Percentiles rank a stretch among this genome's conserved stretches.
These are phyloP conservation scores for Neopestalotiopsis clavispora DNA, from an alignment of 2,329 filamentous ascomycete genomes.

Conservation along the genomic window DNA sequence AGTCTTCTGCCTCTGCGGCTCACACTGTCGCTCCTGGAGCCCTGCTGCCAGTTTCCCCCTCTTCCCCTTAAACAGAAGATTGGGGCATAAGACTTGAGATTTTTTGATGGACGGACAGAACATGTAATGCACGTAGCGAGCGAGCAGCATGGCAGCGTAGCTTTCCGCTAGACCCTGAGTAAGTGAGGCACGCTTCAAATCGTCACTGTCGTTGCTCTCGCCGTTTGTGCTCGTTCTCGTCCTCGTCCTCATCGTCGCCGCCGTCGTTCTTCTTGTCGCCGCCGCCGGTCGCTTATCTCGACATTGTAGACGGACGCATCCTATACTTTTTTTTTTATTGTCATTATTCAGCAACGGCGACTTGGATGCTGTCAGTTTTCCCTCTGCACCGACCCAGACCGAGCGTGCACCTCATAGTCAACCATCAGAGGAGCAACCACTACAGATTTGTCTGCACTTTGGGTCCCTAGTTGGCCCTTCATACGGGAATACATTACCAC, in stretches of 20 bases:
- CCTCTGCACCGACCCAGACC: neutral
- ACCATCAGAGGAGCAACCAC: neutral
- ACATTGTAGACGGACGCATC: neutral
- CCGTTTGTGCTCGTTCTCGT: neutral
- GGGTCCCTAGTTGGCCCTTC: neutral
- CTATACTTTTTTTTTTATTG: neutral
- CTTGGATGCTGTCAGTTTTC: neutral
- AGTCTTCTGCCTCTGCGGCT: neutral
- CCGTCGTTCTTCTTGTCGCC: neutral
- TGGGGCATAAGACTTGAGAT: neutral
- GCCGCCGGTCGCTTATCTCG: neutral
- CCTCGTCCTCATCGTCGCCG: neutral
- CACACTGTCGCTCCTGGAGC: constrained; percentile 4
- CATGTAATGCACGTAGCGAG: neutral
- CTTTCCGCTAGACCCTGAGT: constrained; percentile 9
- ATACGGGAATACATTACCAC: neutral
- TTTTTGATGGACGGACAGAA: constrained; percentile 3
- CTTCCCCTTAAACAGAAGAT: constrained; percentile 13
- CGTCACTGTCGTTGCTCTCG: neutral
- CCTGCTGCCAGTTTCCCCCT: constrained; percentile 6
- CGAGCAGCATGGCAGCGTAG: neutral
- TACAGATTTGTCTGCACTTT: neutral
- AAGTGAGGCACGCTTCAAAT: constrained; percentile 3
- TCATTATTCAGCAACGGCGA: neutral
- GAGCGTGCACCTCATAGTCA: neutral